Percentiles rank a stretch among this genome's conserved stretches.
Conservation (phyloP, 768 basidiomycete genomes). For the Cystofilobasidium capitatum region DNA sequence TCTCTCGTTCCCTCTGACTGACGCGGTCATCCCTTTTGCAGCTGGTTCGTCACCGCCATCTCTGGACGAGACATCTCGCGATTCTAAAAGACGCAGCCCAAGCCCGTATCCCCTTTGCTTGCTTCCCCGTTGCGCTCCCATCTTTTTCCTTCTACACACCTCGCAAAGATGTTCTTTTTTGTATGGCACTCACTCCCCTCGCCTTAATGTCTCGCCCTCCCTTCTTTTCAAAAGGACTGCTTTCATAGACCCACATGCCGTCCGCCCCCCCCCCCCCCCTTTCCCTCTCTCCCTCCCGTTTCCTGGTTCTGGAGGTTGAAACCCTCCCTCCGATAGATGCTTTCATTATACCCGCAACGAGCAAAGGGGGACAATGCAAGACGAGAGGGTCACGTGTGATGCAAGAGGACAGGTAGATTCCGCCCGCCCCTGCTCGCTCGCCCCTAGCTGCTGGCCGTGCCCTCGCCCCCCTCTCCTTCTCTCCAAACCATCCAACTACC, state of each 20-base stretch:
- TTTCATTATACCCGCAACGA: too few species aligned
- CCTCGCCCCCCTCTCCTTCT: too few species aligned
- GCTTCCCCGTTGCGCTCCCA: neutral
- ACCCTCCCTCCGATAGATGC: too few species aligned
- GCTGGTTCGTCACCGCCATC: constrained; percentile 26
- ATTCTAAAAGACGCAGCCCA: constrained; percentile 14
- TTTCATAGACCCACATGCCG: too few species aligned
- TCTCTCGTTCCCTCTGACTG: neutral
- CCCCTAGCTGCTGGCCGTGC: neutral
- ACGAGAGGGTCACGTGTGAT: too few species aligned
- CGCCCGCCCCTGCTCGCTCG: neutral
- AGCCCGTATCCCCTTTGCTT: neutral
- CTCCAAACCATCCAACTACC: too few species aligned
- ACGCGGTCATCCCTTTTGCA: neutral
- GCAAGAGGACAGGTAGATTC: neutral
- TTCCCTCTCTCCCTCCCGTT: neutral
- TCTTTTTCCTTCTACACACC: neutral
- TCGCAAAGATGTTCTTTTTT: neutral
- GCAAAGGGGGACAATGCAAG: too few species aligned
- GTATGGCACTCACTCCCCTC: too few species aligned
- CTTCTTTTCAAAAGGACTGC: too few species aligned
- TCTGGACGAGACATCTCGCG: constrained; percentile 28
- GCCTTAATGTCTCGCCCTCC: too few species aligned
- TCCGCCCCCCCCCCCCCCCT: neutral
- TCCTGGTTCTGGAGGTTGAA: too few species aligned